Base-by-base conservation (phyloP, 208 protist species). In the Crithidia sp. region DNA sequence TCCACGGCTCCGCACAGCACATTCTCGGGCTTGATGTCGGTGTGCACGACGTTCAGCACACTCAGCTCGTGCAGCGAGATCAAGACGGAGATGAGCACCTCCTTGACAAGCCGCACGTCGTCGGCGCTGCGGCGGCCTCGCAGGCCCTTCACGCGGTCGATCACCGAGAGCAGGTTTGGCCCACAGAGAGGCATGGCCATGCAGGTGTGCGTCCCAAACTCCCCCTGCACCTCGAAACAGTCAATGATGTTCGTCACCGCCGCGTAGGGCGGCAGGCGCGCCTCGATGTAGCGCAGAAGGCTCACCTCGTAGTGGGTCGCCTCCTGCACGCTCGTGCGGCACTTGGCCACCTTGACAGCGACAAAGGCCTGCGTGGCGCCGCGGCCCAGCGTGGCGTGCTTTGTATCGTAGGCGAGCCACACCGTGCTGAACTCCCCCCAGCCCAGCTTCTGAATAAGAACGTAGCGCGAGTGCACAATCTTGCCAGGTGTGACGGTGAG, bases 11-110 rank as follows among this genome's bases (percentile, higher is more conserved):
- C 83, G 73, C 77, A 93, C 58, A 97, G 79, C 55, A 96, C 82
- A 66, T 96, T 97, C 78, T 96, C 94, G 7, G 94, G 94, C 68
- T 98, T 98, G 55, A 98, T 90, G 78, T 98, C 95, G 12, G 95
- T 97, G 84, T 98, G 95, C 58, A 98, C 82, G 19, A 98, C 82
- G 71, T 95, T 84, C 39, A 91, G 55, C 44, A 72, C 57, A 59
- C 92, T 83, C 44, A 98, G 80, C 54, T 87, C 84, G n/a, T 79
- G 57, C 40, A 97, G 84, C 16, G 84, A 89, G 45, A 82, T 40
- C 60, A 98, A 84, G 2, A 93, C 66, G 41, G 90, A 94, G 28
- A 71, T 49, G 13, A 94, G 28, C 45, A 96, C 82, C 54, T 96
- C 82, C 76, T 97, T 96, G 37, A 95, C 76, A 45, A 95, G 72